phyloP scores from a whole-genome alignment of 305 asterid species.

The Rubia tinctorum region DNA sequence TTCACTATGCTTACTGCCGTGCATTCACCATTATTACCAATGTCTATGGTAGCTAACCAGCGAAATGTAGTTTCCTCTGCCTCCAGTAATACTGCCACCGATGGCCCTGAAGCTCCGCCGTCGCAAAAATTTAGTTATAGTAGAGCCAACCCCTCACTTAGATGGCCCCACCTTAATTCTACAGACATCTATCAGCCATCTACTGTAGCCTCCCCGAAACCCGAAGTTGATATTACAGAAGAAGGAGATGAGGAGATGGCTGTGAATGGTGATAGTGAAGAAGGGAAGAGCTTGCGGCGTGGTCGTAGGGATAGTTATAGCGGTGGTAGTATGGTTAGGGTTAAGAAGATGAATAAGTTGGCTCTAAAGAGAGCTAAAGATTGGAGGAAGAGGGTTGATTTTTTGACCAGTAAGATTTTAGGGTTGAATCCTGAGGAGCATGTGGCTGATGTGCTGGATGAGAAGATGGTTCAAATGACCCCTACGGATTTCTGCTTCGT shows the following conservation, averaged over 20 bases:
- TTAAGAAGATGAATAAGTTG: conserved; percentile 88
- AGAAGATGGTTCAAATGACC: conserved; percentile 93
- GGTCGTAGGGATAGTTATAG: conserved; percentile 46
- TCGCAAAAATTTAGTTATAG: conserved; percentile 63
- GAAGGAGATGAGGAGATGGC: background rate
- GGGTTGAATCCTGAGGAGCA: conserved; percentile 65
- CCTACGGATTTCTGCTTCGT: conserved; percentile 89
- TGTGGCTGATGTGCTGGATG: conserved; percentile 91
- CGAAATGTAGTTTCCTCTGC: conserved; percentile 16
- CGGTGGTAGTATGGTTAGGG: conserved; percentile 35
- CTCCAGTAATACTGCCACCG: conserved; percentile 15
- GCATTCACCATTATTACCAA: background rate
- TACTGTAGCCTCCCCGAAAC: conserved; percentile 16
- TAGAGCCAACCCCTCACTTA: conserved; percentile 84
- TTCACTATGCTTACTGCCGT: background rate
- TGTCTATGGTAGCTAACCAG: conserved; percentile 25
- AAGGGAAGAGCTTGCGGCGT: conserved; percentile 43
- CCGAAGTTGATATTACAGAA: conserved; percentile 15
- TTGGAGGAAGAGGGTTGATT: conserved; percentile 80
- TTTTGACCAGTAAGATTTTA: conserved; percentile 69
- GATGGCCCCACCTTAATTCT: conserved; percentile 92
- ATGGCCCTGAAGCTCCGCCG: conserved; percentile 37
- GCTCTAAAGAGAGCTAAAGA: conserved; percentile 91
- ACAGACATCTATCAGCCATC: conserved; percentile 29
- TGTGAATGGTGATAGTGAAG: conserved; percentile 30